These are phyloP conservation scores for Ogataea kodamae DNA, from an alignment of 805 yeast species.

Conservation along the genomic window DNA sequence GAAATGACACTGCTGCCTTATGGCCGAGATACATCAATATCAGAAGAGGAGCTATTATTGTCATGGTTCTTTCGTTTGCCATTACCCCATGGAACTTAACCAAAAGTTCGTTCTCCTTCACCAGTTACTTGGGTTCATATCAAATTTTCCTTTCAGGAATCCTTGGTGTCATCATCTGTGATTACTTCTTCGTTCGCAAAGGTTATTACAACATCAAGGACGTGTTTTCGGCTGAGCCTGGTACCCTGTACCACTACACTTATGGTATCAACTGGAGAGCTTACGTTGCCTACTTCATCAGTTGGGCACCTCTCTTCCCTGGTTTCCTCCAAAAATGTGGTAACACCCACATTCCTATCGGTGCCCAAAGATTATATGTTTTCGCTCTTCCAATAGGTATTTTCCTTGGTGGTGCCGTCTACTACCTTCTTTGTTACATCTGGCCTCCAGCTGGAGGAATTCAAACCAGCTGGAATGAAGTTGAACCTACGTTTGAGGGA, in stretches of 20 bases:
- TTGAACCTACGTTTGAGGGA: background rate
- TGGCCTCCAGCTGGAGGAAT: background rate
- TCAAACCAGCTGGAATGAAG: background rate
- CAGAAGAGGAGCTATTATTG: slow-evolving; percentile 47
- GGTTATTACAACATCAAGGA: no score
- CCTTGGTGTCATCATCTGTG: slow-evolving; percentile 36
- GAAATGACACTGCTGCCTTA: slow-evolving; percentile 54
- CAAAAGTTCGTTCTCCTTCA: slow-evolving; percentile 36
- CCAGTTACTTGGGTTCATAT: slow-evolving; percentile 35
- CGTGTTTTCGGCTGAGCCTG: slow-evolving; percentile 35
- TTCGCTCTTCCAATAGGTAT: background rate
- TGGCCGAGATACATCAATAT: slow-evolving; percentile 58
- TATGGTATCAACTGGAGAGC: slow-evolving; percentile 46
- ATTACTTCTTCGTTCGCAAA: slow-evolving; percentile 36
- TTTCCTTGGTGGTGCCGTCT: background rate
- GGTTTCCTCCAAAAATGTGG: no score
- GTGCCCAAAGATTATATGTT: no score
- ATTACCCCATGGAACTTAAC: slow-evolving; percentile 39
- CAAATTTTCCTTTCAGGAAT: no score
- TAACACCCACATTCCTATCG: slow-evolving; percentile 33
- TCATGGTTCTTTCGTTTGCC: slow-evolving; percentile 36
- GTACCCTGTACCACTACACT: slow-evolving; percentile 39
- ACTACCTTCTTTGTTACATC: slow-evolving; percentile 1
- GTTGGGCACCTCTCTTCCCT: no score
- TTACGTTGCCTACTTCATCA: slow-evolving; percentile 34